Percentiles rank a stretch among this genome's conserved stretches.
Evolutionary conservation across 2,329 filamentous ascomycete species (phyloP).

Genomic region (Corynespora cassiicola): DNA sequence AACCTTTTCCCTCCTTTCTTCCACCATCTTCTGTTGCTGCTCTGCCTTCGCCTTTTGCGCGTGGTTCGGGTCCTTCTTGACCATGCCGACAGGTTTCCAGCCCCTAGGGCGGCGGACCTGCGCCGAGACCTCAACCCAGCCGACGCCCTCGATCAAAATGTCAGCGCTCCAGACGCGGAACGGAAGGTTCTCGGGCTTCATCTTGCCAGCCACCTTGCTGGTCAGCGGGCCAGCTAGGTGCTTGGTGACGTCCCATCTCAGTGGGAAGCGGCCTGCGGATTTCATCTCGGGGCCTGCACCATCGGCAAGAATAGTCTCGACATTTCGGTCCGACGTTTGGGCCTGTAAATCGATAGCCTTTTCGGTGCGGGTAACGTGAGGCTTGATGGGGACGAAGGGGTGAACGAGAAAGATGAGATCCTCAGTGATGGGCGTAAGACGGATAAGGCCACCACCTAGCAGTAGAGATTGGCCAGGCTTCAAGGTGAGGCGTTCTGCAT

Average conservation of each 20-base stretch:
- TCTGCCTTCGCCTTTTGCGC: slow-evolving; percentile 20
- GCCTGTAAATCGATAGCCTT: slow-evolving; percentile 80
- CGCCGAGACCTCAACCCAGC: slow-evolving; percentile 87
- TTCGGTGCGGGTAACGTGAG: slow-evolving; percentile 78
- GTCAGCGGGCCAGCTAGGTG: slow-evolving; percentile 77
- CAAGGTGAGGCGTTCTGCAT: slow-evolving; percentile 75
- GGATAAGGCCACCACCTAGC: slow-evolving; percentile 79
- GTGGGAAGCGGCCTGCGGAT: slow-evolving; percentile 73
- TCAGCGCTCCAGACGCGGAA: slow-evolving; percentile 83
- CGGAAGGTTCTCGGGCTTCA: slow-evolving; percentile 73
- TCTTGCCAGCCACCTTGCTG: slow-evolving; percentile 64
- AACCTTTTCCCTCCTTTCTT: slow-evolving; percentile 25
- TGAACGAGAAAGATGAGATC: slow-evolving; percentile 77
- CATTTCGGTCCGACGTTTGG: slow-evolving; percentile 58
- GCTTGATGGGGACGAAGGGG: slow-evolving; percentile 79
- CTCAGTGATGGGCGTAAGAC: slow-evolving; percentile 77
- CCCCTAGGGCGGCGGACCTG: slow-evolving; percentile 68
- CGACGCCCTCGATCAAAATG: slow-evolving; percentile 87
- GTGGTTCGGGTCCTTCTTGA: slow-evolving; percentile 52
- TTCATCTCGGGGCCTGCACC: slow-evolving; percentile 43
- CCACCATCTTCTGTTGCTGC: slow-evolving; percentile 11
- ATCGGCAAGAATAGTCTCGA: slow-evolving; percentile 66
- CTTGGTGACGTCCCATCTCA: slow-evolving; percentile 85
- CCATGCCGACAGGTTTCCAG: slow-evolving; percentile 50
- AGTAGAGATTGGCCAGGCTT: slow-evolving; percentile 81